Evolutionary conservation across 768 basidiomycete genomes (phyloP).

Genomic region (Lactarius sp.): DNA sequence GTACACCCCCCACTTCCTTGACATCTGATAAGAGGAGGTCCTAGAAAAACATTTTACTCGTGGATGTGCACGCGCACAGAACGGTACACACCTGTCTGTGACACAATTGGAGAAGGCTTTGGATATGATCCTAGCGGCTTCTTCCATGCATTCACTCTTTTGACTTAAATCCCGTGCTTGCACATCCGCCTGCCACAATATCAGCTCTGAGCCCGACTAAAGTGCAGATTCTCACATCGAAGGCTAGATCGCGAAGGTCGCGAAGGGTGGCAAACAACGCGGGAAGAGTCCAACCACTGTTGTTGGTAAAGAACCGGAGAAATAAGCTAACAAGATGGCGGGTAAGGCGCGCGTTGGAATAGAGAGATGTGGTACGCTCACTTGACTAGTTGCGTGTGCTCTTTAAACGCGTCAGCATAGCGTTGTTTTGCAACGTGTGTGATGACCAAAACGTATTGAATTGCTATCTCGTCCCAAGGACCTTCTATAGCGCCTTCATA

Average conservation of each 20-base stretch:
- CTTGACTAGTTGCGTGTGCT: constrained; percentile 72
- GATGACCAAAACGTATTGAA: constrained; percentile 76
- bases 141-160: constrained; percentile 71
- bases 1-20: constrained; percentile 89
- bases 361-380: constrained; percentile 38
- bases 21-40: constrained; percentile 63
- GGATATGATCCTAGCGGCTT: constrained; percentile 78
- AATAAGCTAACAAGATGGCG: constrained; percentile 47
- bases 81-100: constrained; percentile 59
- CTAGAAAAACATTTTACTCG: constrained; percentile 33
- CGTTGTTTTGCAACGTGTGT: constrained; percentile 64
- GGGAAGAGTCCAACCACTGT: constrained; percentile 83
- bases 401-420: constrained; percentile 71
- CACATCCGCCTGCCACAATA: constrained; percentile 18
- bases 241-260: constrained; percentile 80
- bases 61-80: neutral
- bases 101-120: constrained; percentile 89
- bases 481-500: constrained; percentile 61
- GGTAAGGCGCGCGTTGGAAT: neutral
- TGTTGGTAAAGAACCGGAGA: constrained; percentile 71
- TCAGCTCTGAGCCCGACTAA: neutral
- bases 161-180: constrained; percentile 42
- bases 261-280: constrained; percentile 75
- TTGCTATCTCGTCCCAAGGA: constrained; percentile 85
- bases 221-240: constrained; percentile 51